These are phyloP conservation scores for Eucalyptus rudis DNA, from an alignment of 345 rosid genomes.

Conservation along the genomic window DNA sequence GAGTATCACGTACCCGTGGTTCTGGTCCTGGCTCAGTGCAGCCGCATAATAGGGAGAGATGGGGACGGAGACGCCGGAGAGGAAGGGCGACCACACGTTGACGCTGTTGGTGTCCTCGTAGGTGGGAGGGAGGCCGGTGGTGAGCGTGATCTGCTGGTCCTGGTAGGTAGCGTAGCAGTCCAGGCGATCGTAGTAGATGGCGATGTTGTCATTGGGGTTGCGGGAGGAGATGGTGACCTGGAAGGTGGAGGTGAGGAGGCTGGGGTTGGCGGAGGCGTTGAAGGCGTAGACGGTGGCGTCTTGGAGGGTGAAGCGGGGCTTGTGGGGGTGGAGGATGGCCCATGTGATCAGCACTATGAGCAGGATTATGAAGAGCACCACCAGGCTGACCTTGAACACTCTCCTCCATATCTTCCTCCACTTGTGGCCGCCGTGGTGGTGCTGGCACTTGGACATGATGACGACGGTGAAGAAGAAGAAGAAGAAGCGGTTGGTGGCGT, in stretches of 20 bases:
- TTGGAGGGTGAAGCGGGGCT: conserved; percentile 3
- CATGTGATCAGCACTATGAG: not conserved
- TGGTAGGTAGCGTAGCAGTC: not conserved
- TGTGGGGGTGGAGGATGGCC: conserved; percentile 3
- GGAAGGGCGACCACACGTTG: conserved; percentile 29
- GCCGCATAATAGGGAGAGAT: conserved; percentile 14
- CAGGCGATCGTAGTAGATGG: conserved; percentile 6
- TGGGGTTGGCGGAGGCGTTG: not conserved
- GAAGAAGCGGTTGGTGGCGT: not conserved
- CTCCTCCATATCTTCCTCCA: not conserved
- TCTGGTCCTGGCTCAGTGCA: conserved; percentile 1
- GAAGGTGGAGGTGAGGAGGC: conserved; percentile 3
- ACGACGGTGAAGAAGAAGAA: not conserved
- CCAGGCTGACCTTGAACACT: not conserved
- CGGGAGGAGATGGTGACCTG: conserved; percentile 2
- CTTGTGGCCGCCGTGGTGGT: not conserved
- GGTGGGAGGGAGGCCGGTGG: not conserved
- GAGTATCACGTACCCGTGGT: conserved; percentile 1
- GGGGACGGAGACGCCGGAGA: conserved; percentile 16
- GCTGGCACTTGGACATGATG: not conserved
- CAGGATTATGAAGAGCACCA: not conserved
- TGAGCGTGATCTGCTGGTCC: conserved; percentile 6
- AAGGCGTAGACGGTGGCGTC: conserved; percentile 9
- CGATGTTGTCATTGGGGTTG: conserved; percentile 4
- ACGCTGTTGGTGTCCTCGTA: conserved; percentile 1